These are phyloP conservation scores for Pyrrhoderma lamaoense DNA, from an alignment of 1,284 basidiomycete genomes.

Conservation along the genomic window DNA sequence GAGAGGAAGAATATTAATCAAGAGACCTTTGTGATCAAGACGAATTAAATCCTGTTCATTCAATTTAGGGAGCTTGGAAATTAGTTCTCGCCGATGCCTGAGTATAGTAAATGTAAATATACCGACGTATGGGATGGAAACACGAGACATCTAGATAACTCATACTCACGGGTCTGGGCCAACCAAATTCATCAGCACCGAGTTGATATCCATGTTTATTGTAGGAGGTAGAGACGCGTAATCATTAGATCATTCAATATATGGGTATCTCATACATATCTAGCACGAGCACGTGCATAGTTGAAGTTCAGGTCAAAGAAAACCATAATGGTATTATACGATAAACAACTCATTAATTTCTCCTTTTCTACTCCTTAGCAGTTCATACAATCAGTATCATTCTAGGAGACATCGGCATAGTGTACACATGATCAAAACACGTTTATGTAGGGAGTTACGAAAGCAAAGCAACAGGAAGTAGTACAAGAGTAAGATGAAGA, in stretches of 20 bases:
- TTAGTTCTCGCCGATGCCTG: slow-evolving; percentile 31
- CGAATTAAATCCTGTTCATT: slow-evolving; percentile 35
- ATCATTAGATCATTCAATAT: too few species aligned
- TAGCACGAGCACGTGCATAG: too few species aligned
- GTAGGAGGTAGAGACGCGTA: too few species aligned
- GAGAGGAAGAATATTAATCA: slow-evolving; percentile 24
- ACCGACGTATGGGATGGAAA: neutral
- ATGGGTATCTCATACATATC: too few species aligned
- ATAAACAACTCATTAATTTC: too few species aligned
- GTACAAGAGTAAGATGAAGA: too few species aligned
- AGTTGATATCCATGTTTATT: too few species aligned
- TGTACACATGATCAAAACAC: neutral
- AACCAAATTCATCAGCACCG: neutral
- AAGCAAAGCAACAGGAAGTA: too few species aligned
- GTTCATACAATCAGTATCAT: slow-evolving; percentile 15
- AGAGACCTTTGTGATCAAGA: slow-evolving; percentile 33
- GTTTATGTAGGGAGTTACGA: slow-evolving; percentile 1
- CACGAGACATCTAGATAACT: too few species aligned
- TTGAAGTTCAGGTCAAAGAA: too few species aligned
- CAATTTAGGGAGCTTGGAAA: slow-evolving; percentile 34
- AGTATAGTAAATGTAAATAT: neutral
- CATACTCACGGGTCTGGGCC: slow-evolving; percentile 26
- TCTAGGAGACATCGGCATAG: slow-evolving; percentile 4
- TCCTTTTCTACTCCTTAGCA: too few species aligned
- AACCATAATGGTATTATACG: too few species aligned